phyloP scores from a whole-genome alignment of 208 protist species.

The Strigomonas galati region DNA sequence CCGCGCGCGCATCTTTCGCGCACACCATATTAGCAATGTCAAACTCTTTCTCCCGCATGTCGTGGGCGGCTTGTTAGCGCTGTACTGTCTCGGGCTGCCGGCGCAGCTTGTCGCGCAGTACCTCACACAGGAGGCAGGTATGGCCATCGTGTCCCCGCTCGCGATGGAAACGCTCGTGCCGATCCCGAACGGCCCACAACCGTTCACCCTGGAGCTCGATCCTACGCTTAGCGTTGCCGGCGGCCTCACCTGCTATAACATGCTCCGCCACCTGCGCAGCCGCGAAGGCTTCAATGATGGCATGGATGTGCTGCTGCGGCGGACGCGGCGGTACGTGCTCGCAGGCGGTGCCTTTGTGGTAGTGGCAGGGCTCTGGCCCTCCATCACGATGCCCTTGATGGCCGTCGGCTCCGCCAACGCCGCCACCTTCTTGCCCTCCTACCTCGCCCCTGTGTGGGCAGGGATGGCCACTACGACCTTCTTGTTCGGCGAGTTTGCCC shows the following conservation, averaged over 20 bases:
- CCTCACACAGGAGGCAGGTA: constrained; percentile 30
- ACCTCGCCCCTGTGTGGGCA: constrained; percentile 76
- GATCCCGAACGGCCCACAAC: constrained; percentile 18
- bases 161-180: constrained; percentile 18
- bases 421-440: constrained; percentile 54
- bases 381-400: no score
- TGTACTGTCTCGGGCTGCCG: constrained; percentile 60
- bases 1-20: constrained; percentile 73
- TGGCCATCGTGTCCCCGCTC: constrained; percentile 22
- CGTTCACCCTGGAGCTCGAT: constrained; percentile 34
- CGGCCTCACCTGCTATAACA: constrained; percentile 52
- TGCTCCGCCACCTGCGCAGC: constrained; percentile 43
- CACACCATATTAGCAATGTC: constrained; percentile 70
- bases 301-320: constrained; percentile 24
- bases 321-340: no score
- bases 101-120: constrained; percentile 51
- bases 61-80: constrained; percentile 11
- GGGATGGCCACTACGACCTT: constrained; percentile 38
- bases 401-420: not conserved
- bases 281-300: constrained; percentile 66
- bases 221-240: constrained; percentile 55
- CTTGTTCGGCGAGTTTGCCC: constrained; percentile 22
- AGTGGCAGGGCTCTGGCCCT: no score
- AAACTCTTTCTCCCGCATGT: constrained; percentile 58
- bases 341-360: no score